phyloP scores from a whole-genome alignment of 768 basidiomycete genomes.

The Podaxis sp. region DNA sequence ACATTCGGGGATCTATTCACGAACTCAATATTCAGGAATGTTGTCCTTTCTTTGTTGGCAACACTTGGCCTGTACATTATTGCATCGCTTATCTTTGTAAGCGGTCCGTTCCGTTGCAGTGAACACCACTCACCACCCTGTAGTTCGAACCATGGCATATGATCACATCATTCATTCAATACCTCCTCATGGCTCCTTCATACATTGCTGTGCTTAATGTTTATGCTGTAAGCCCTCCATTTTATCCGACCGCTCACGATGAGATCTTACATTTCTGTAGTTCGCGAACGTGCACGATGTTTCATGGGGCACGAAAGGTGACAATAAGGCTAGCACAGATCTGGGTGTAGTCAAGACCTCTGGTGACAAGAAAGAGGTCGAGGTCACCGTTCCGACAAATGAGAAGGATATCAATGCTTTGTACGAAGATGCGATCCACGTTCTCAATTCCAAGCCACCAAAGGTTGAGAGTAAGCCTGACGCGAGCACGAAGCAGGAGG shows the following conservation, averaged over 20 bases:
- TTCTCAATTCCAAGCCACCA: constrained; percentile 75
- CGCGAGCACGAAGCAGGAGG: constrained; percentile 65
- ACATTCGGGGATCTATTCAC: constrained; percentile 62
- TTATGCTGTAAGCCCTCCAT: constrained; percentile 58
- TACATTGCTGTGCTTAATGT: constrained; percentile 94
- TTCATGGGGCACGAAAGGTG: constrained; percentile 96
- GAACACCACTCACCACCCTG: background rate
- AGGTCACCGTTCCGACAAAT: constrained; percentile 81
- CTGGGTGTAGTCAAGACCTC: constrained; percentile 76
- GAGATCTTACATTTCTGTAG: constrained; percentile 30
- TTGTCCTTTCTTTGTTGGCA: constrained; percentile 81
- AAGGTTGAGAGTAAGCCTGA: constrained; percentile 69
- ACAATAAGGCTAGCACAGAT: constrained; percentile 82
- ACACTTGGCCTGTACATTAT: constrained; percentile 89
- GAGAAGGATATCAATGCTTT: constrained; percentile 87
- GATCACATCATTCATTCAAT: constrained; percentile 95
- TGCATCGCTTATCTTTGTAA: constrained; percentile 80
- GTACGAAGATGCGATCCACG: constrained; percentile 89
- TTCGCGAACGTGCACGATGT: constrained; percentile 91
- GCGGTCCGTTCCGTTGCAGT: constrained; percentile 31
- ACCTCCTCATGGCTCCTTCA: constrained; percentile 87
- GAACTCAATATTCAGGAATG: constrained; percentile 82
- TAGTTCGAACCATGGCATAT: constrained; percentile 98
- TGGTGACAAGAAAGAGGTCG: constrained; percentile 78
- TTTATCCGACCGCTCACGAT: background rate